phyloP scores from a whole-genome alignment of 2,329 filamentous ascomycete genomes.

The Claviceps africana region DNA sequence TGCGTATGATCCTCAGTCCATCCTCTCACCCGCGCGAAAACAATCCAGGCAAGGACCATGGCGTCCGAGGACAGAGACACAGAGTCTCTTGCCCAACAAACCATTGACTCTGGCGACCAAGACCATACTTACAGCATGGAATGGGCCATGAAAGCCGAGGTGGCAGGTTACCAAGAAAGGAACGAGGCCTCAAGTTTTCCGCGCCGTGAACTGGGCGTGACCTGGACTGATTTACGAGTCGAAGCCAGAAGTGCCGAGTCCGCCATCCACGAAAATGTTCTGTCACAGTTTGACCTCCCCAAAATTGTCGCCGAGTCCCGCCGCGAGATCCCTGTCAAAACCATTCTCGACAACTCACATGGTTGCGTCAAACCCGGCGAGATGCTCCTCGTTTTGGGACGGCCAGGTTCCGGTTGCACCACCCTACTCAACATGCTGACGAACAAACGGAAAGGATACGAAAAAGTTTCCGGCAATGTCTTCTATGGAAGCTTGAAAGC shows the following conservation, averaged over 20 bases:
- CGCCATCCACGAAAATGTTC: conserved; percentile 50
- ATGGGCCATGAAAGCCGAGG: conserved; percentile 35
- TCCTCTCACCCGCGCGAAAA: neutral
- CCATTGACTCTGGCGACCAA: conserved; percentile 6
- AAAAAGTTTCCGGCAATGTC: conserved; percentile 43
- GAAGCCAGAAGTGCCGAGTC: conserved; percentile 46
- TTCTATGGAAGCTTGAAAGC: conserved; percentile 38
- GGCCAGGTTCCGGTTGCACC: conserved; percentile 56
- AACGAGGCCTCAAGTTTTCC: conserved; percentile 32
- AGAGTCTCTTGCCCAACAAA: conserved; percentile 10
- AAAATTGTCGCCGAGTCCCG: conserved; percentile 37
- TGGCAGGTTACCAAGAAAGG: conserved; percentile 28
- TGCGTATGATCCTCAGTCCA: neutral
- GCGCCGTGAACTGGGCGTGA: conserved; percentile 42
- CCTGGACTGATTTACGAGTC: conserved; percentile 51
- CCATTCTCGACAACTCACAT: conserved; percentile 50
- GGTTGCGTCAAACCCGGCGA: conserved; percentile 60
- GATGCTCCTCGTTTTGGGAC: conserved; percentile 56
- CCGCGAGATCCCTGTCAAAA: conserved; percentile 44
- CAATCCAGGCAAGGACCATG: conserved; percentile 8
- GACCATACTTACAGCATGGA: conserved; percentile 12
- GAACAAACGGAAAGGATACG: conserved; percentile 48
- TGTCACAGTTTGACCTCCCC: conserved; percentile 43
- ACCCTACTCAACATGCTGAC: conserved; percentile 56
- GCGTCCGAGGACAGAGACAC: conserved; percentile 14